Evolutionary conservation across 805 yeast genomes (phyloP).

Genomic region (Ogataea ramenticola): DNA sequence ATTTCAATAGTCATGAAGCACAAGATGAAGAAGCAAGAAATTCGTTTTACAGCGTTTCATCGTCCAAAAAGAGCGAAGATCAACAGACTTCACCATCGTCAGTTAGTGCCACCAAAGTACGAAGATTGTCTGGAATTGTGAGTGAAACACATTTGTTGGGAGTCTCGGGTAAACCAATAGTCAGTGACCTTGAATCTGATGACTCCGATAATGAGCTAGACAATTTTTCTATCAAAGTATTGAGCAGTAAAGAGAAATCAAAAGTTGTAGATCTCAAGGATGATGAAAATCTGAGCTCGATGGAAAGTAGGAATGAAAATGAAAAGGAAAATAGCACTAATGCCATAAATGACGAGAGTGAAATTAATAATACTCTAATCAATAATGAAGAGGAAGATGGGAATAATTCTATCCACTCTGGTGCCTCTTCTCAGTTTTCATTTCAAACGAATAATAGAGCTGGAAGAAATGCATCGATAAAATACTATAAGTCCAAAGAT

Average conservation of each 20-base stretch:
- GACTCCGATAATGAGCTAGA: constrained; percentile 6
- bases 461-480: constrained; percentile 29
- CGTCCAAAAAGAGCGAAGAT: background rate
- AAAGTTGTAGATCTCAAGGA: too few relatives aligned
- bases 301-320: too few relatives aligned
- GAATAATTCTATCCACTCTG: constrained; percentile 4
- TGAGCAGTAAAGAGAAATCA: background rate
- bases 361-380: background rate
- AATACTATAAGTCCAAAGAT: constrained; percentile 28
- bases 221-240: constrained; percentile 16
- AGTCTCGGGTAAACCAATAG: too few relatives aligned
- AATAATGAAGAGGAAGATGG: background rate
- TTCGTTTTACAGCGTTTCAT: background rate
- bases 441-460: constrained; percentile 21
- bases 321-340: too few relatives aligned
- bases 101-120: background rate
- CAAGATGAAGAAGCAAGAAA: background rate
- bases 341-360: too few relatives aligned
- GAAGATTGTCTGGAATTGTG: constrained; percentile 1
- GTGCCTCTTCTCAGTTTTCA: constrained; percentile 26
- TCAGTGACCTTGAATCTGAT: too few relatives aligned
- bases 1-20: too few relatives aligned
- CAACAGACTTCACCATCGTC: background rate
- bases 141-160: background rate
- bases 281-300: too few relatives aligned